phyloP scores from a whole-genome alignment of 306 rosid genomes.

The Acacia crassicarpa region DNA sequence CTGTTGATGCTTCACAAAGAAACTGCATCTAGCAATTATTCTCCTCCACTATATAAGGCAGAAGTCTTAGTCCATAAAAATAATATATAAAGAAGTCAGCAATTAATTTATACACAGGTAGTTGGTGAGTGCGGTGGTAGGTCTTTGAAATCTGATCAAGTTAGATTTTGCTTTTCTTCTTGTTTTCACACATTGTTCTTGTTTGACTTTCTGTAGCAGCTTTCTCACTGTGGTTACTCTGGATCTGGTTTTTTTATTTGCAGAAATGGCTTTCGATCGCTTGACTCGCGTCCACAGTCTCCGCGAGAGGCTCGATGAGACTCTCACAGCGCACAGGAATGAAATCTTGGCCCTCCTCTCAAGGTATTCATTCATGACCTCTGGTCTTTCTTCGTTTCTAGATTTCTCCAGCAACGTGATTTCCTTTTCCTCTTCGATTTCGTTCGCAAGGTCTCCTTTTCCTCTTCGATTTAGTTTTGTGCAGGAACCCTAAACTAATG shows the following conservation, averaged over 20 bases:
- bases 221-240: background rate
- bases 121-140: constrained; percentile 37
- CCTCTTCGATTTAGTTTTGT: no score
- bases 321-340: constrained; percentile 70
- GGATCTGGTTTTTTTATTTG: constrained; percentile 34
- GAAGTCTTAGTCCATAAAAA: constrained; percentile 38
- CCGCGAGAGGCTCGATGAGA: constrained; percentile 88
- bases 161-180: background rate
- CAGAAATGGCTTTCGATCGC: constrained; percentile 62
- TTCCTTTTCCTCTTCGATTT: no score
- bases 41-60: constrained; percentile 33
- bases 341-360: constrained; percentile 86
- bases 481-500: no score
- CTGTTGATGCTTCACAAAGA: background rate
- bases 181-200: background rate
- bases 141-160: constrained; percentile 26
- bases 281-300: constrained; percentile 82
- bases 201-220: constrained; percentile 34
- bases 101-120: constrained; percentile 28
- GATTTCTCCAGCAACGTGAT: no score
- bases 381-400: background rate
- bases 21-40: constrained; percentile 34
- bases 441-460: no score
- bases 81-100: background rate
- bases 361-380: constrained; percentile 46